phyloP scores from a whole-genome alignment of 192 early-diverging fungal species.

The Geosiphon pyriformis region DNA sequence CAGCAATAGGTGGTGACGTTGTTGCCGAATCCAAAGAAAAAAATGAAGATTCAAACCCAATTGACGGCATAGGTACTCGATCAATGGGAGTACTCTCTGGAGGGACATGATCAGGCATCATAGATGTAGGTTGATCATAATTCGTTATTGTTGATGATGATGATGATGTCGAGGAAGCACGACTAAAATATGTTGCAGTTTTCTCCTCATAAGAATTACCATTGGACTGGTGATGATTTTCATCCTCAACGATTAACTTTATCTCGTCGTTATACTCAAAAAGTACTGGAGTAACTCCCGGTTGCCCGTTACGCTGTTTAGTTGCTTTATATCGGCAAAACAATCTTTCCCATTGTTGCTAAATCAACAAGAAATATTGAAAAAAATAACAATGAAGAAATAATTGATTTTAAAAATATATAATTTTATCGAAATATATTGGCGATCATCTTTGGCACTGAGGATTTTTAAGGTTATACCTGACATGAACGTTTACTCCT shows the following conservation, averaged over 20 bases:
- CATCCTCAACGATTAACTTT: background rate
- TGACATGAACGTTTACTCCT: constrained; percentile 7
- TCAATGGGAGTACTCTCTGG: background rate
- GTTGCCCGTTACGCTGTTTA: background rate
- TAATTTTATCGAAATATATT: too few relatives aligned
- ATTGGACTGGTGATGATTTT: background rate
- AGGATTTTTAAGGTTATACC: constrained; percentile 1
- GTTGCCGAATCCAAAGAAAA: background rate
- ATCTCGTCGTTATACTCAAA: constrained; percentile 5
- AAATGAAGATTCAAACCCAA: background rate
- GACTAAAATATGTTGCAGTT: background rate
- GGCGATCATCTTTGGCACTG: too few relatives aligned
- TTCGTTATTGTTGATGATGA: background rate
- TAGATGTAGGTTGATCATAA: background rate
- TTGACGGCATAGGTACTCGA: background rate
- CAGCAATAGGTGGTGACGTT: background rate
- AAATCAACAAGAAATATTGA: background rate
- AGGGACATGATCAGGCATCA: background rate
- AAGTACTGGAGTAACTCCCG: background rate
- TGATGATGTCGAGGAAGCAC: background rate
- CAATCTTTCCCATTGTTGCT: constrained; percentile 11
- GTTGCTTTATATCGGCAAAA: constrained; percentile 3
- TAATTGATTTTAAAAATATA: too few relatives aligned
- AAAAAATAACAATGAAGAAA: background rate
- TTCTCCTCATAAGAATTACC: background rate